phyloP scores from a whole-genome alignment of 2,329 filamentous ascomycete genomes.

The Rutstroemia sp. region DNA sequence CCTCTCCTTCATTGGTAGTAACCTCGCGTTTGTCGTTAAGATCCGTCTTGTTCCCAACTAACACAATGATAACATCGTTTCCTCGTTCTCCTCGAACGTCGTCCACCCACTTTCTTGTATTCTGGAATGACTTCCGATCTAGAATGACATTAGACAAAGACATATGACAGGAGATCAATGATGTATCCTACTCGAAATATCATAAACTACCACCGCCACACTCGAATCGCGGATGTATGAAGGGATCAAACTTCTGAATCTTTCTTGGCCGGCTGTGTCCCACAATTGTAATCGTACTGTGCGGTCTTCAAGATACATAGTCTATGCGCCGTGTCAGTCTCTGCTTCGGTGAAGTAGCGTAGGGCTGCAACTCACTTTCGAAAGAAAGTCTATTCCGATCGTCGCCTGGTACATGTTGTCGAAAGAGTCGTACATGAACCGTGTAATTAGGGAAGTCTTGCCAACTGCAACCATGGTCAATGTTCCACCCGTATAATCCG shows the following conservation, averaged over 20 bases:
- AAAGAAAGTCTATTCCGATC: slow-evolving; percentile 98
- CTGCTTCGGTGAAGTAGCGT: slow-evolving; percentile 1
- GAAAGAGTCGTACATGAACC: slow-evolving; percentile 99
- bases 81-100: slow-evolving; percentile 94
- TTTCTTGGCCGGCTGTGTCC: slow-evolving; percentile 97
- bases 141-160: slow-evolving; percentile 20
- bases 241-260: slow-evolving; percentile 93
- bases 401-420: slow-evolving; percentile 99
- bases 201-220: slow-evolving; percentile 97
- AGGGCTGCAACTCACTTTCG: slow-evolving; percentile 60
- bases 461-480: slow-evolving; percentile 58
- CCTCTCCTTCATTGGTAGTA: slow-evolving; percentile 90
- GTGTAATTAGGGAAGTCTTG: slow-evolving; percentile 96
- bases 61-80: slow-evolving; percentile 96
- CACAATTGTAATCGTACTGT: slow-evolving; percentile 96
- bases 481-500: neutral
- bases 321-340: slow-evolving; percentile 43
- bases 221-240: slow-evolving; percentile 98
- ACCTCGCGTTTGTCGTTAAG: slow-evolving; percentile 97
- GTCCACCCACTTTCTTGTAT: slow-evolving; percentile 99
- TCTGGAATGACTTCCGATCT: slow-evolving; percentile 95
- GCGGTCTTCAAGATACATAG: slow-evolving; percentile 98
- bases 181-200: slow-evolving; percentile 71
- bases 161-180: neutral
- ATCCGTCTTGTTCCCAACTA: slow-evolving; percentile 99